phyloP scores from a whole-genome alignment of 176 grass and related monocot species.

The Phoenix roebelenii region DNA sequence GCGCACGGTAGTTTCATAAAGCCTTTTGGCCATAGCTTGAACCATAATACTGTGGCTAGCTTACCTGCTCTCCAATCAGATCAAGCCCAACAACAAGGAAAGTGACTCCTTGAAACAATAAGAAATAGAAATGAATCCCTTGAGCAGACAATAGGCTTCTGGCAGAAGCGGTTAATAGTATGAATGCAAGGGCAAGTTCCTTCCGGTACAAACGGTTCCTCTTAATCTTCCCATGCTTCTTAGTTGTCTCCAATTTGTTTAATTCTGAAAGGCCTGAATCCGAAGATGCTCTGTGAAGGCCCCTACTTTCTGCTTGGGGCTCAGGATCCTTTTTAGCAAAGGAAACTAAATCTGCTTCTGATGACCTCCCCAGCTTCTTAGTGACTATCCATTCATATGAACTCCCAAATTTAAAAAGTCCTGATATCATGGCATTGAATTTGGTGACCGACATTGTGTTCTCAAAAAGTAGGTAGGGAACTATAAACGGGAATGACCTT shows the following conservation, averaged over 20 bases:
- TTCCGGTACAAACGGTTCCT: slow-evolving; percentile 21
- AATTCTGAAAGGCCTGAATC: slow-evolving; percentile 14
- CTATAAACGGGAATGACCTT: slow-evolving; percentile 25
- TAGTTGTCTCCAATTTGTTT: slow-evolving; percentile 11
- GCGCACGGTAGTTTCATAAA: background rate
- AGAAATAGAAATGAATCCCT: slow-evolving; percentile 37
- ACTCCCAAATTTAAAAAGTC: slow-evolving; percentile 23
- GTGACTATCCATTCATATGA: slow-evolving; percentile 27
- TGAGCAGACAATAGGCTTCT: slow-evolving; percentile 32
- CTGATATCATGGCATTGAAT: slow-evolving; percentile 26
- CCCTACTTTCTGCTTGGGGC: slow-evolving; percentile 1
- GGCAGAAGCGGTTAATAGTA: slow-evolving; percentile 26
- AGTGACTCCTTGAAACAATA: slow-evolving; percentile 31
- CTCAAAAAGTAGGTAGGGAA: slow-evolving; percentile 24
- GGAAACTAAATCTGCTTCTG: slow-evolving; percentile 20
- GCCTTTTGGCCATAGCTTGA: background rate
- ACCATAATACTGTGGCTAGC: background rate
- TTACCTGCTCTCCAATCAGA: slow-evolving; percentile 31
- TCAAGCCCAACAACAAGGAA: slow-evolving; percentile 36
- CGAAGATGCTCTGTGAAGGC: slow-evolving; percentile 13
- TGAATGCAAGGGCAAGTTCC: slow-evolving; percentile 21
- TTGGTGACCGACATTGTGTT: slow-evolving; percentile 34
- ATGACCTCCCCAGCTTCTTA: slow-evolving; percentile 29
- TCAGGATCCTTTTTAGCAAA: slow-evolving; percentile 7
- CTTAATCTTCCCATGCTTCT: slow-evolving; percentile 15